Evolutionary conservation across 139 green algal genomes (phyloP).

Genomic region (Pseudopediastrum boryanum): DNA sequence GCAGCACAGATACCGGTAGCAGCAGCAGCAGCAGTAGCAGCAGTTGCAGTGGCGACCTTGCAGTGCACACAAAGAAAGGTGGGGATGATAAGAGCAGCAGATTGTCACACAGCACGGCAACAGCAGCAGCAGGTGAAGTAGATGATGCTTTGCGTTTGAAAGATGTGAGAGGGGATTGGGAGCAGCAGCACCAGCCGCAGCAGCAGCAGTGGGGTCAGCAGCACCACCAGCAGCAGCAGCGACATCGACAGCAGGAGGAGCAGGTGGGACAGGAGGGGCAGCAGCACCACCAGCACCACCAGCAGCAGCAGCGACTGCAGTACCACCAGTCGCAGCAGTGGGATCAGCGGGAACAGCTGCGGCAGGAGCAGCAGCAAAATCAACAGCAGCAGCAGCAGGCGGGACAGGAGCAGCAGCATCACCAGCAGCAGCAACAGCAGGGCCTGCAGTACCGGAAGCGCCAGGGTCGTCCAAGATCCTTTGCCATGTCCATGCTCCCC

Average conservation of each 20-base stretch:
- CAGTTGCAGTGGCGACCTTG: not conserved
- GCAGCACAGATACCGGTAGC: too few relatives aligned
- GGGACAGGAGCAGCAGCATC: slow-evolving; percentile 17
- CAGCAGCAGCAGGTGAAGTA: too few relatives aligned
- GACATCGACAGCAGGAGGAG: too few relatives aligned
- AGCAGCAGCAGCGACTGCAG: not conserved
- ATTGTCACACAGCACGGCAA: too few relatives aligned
- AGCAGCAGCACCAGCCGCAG: too few relatives aligned
- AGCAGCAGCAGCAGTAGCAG: not conserved
- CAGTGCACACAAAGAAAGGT: too few relatives aligned
- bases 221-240: too few relatives aligned
- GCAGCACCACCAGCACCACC: not conserved
- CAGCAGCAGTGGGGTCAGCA: too few relatives aligned
- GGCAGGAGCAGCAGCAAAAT: slow-evolving; percentile 24
- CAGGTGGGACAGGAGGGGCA: too few relatives aligned
- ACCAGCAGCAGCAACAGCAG: slow-evolving; percentile 6
- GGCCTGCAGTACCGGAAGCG: slow-evolving; percentile 1
- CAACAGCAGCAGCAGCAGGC: not conserved
- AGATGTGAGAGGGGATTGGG: too few relatives aligned
- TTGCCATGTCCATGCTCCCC: slow-evolving; percentile 59
- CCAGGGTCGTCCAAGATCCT: slow-evolving; percentile 31
- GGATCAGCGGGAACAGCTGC: not conserved
- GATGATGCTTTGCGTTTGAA: too few relatives aligned
- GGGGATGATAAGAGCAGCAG: not conserved
- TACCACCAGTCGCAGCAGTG: slow-evolving; percentile 13